Evolutionary conservation across 177 flowering plant species (phyloP).

Genomic region (Vitis hybrid): DNA sequence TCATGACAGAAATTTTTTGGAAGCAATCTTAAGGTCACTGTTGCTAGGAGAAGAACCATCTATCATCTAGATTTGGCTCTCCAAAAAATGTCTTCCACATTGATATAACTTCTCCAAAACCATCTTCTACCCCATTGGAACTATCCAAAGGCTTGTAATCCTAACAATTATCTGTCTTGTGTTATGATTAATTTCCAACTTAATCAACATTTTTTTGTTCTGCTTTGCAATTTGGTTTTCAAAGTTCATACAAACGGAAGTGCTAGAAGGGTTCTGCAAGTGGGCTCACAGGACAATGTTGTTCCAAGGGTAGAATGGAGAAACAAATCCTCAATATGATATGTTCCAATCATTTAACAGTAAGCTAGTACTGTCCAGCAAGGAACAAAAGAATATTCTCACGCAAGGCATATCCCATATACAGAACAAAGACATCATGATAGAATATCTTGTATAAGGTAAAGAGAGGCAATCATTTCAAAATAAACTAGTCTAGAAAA

Average conservation of each 20-base stretch:
- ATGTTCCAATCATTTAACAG: not conserved
- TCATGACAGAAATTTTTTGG: constrained; percentile 13
- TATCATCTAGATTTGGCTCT: too few species aligned
- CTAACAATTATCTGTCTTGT: not conserved
- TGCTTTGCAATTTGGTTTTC: not conserved
- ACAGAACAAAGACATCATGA: too few species aligned
- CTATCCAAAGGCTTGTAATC: not conserved
- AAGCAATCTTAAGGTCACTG: constrained; percentile 12
- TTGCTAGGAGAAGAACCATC: constrained; percentile 14
- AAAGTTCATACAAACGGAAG: not conserved
- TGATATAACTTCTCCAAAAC: not conserved
- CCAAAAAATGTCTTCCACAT: too few species aligned
- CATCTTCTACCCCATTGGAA: not conserved
- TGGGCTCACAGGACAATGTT: too few species aligned
- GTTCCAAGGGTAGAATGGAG: not conserved
- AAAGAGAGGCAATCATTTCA: too few species aligned
- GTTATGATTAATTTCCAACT: not conserved
- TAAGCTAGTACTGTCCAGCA: not conserved
- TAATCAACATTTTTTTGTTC: not conserved
- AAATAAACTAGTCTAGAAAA: too few species aligned
- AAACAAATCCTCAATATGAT: not conserved
- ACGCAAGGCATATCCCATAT: not conserved
- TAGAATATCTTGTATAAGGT: too few species aligned
- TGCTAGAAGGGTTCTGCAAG: not conserved
- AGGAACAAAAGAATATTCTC: not conserved